Base-by-base conservation (phyloP, 306 rosid genomes). In the Pterocarpus santalinus region DNA sequence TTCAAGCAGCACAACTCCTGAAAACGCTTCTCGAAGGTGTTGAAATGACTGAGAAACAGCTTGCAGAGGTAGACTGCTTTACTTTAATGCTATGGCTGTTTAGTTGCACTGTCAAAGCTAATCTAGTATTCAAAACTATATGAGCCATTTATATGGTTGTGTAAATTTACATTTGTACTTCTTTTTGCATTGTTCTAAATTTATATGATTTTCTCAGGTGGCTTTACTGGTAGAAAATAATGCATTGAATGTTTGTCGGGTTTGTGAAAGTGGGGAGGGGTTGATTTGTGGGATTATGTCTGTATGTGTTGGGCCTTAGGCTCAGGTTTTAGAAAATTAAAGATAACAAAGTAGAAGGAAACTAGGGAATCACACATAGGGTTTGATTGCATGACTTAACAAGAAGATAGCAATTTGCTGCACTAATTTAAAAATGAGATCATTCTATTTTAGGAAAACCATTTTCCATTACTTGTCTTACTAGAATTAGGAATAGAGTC, bases 1-100 rank as follows among this genome's bases (percentile, higher is more conserved):
- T 85, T 22, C 97, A 89, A 65, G 92, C 97, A 15, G 87, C 82
- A 28, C 83, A 88, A 63, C 97, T 93, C 44, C 80, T 96, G 69
- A 93, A 93, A 89, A 92, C 99, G 33, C 98, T 96, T 79, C 86
- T 96, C 39, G 97, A 96, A 84, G 99, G 99, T 68, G 99, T 96
- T 77, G 99, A 90, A 85, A 96, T 96, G 99, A 96, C 99, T 6
- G 98, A 96, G 82, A 96, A 92, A 81, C 99, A 96, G 86, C 92
- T 96, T 82, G 64, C 81, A 34, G 98, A 93, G 94, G 99, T 96
- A 85, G 73, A 58, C 16, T 55, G 55, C 53, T 85, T 41, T 30
- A 73, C 56, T 65, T 35, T 67, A 3, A 58, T 80, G n/a, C 3
- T 5, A 51, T 35, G 33, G 16, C 52, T 33, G 28, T 60, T 38